phyloP scores from a whole-genome alignment of 192 early-diverging fungal species.

The Haplosporangium gracile region DNA sequence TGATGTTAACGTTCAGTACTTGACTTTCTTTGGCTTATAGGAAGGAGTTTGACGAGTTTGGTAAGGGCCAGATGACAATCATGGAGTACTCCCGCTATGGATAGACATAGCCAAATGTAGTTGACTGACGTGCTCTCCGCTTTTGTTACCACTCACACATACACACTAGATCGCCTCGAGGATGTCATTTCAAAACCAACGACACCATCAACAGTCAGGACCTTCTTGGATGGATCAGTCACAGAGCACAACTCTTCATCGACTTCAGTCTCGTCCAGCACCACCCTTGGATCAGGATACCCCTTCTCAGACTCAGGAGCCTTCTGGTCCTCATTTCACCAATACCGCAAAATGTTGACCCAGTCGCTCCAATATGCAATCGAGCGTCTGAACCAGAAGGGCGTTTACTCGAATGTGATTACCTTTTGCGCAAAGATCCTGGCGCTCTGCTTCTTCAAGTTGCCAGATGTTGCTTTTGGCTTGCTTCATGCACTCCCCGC shows the following conservation, averaged over 20 bases:
- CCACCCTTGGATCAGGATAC: conserved; percentile 51
- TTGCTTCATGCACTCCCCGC: conserved; percentile 59
- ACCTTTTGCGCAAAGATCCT: conserved; percentile 65
- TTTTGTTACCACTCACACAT: not conserved
- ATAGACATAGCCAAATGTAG: not conserved
- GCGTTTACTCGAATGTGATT: conserved; percentile 63
- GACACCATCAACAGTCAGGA: conserved; percentile 50
- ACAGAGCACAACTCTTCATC: conserved; percentile 48
- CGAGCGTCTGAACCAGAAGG: conserved; percentile 58
- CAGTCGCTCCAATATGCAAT: conserved; percentile 60
- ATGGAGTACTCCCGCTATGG: not conserved
- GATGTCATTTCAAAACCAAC: conserved; percentile 47
- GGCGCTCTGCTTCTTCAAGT: conserved; percentile 63
- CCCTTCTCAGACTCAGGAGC: conserved; percentile 47
- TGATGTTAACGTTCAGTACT: not conserved
- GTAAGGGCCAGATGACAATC: conserved; percentile 16
- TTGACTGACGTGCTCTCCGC: not conserved
- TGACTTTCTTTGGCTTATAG: conserved; percentile 9
- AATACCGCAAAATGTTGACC: conserved; percentile 51
- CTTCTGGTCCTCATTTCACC: conserved; percentile 51
- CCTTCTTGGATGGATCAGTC: conserved; percentile 49
- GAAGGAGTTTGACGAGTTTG: conserved; percentile 56
- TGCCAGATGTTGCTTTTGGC: conserved; percentile 61
- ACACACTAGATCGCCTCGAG: conserved; percentile 39
- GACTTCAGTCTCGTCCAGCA: conserved; percentile 49